Base-by-base conservation (phyloP, 2,329 filamentous ascomycete genomes). In the Epicoccum sorghinum region DNA sequence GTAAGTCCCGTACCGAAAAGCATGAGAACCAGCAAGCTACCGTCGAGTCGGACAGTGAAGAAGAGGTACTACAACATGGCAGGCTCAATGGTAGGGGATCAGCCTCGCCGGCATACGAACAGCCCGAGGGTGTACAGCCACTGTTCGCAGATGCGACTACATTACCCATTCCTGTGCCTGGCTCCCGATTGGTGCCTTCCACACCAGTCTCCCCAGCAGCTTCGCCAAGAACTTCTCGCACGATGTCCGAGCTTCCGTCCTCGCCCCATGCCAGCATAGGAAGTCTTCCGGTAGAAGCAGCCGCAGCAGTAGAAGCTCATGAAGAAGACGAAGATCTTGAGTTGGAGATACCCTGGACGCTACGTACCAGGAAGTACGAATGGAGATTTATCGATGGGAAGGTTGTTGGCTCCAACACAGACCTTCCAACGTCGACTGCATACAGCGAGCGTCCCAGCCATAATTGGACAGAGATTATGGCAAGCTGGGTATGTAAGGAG, bases 401-500 rank as follows among this genome's bases (percentile, higher is more conserved):
- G 27, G 50, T 73, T 13, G 57, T 65, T 12, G 47, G 64, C 27
- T 62, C 66, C 3, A 74, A 75, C 37, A 69, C 67, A 3, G 64
- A 73, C 7, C 41, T 60, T 7, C 58, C 61, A 4, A 46, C 67
- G 6, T 71, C 69, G 1, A 49, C 60, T 37, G 69, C 68, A 7
- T 69, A 64, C 27, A 51, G 50, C 1, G 70, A 75, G 38, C 61
- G 72, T 1, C 38, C 38, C 6, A 7, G n/a, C 4, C 64, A 63
- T 12, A 66, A 57, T 33, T 73, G 66, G 68, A 75, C 72, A 4
- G 73, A 75, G 39, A 67, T 76, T 12, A 61, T 68, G 50, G 67
- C 70, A 1, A 72, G 70, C 6, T 76, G 74, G 74, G 73, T 75
- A 2, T 72, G 70, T 49, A 70, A 68, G 33, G 69, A 75, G 50